Evolutionary conservation across 2,329 filamentous ascomycete genomes (phyloP).

Genomic region (Phyllosticta citrichinensis): DNA sequence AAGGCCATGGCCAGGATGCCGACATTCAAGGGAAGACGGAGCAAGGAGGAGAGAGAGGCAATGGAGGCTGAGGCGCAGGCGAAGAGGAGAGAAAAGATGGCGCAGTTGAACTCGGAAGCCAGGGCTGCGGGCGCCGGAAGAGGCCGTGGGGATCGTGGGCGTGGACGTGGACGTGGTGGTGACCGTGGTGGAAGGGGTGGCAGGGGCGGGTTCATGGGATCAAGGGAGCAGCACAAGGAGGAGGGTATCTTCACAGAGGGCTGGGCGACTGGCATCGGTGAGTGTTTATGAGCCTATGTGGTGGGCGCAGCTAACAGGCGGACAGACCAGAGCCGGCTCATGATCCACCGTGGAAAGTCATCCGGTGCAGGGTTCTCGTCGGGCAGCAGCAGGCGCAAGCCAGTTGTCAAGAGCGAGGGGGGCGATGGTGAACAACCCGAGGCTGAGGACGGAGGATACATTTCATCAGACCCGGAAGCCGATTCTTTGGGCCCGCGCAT

Average conservation of each 20-base stretch:
- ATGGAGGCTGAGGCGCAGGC: slow-evolving; percentile 30
- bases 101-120: slow-evolving; percentile 23
- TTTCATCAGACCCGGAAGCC: slow-evolving; percentile 42
- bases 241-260: slow-evolving; percentile 1
- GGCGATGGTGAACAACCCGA: slow-evolving; percentile 23
- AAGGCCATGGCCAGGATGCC: slow-evolving; percentile 24
- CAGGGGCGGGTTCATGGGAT: slow-evolving; percentile 34
- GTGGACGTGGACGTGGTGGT: slow-evolving; percentile 19
- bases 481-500: slow-evolving; percentile 39
- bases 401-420: background rate
- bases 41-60: slow-evolving; percentile 35
- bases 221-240: slow-evolving; percentile 1
- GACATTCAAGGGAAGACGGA: slow-evolving; percentile 34
- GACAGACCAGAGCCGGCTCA: slow-evolving; percentile 3
- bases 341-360: slow-evolving; percentile 9
- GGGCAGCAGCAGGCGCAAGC: slow-evolving; percentile 1
- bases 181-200: slow-evolving; percentile 19
- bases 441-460: slow-evolving; percentile 30
- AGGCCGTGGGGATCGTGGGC: slow-evolving; percentile 15
- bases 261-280: slow-evolving; percentile 3
- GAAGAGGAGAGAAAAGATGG: slow-evolving; percentile 28
- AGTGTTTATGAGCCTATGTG: background rate
- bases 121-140: slow-evolving; percentile 17
- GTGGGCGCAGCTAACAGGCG: background rate
- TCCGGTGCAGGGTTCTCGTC: slow-evolving; percentile 1